phyloP scores from a whole-genome alignment of 192 early-diverging fungal species.

The Gaertneriomyces sp. region DNA sequence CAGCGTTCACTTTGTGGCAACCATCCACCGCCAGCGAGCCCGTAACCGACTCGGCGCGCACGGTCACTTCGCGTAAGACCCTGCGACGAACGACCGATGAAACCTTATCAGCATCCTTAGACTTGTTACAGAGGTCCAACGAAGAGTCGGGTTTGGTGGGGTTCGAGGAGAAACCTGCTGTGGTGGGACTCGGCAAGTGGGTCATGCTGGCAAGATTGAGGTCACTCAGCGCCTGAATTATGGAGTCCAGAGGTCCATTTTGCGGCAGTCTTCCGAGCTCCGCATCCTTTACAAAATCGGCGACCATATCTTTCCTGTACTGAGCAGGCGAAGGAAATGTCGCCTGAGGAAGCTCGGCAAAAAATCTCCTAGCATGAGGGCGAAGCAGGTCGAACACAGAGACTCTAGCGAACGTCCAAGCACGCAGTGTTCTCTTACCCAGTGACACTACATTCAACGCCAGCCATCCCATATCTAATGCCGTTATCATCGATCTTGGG shows the following conservation, averaged over 20 bases:
- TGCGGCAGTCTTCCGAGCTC: not conserved
- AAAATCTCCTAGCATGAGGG: not conserved
- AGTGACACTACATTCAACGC: conserved; percentile 6
- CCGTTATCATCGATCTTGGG: conserved; percentile 3
- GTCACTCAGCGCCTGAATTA: not conserved
- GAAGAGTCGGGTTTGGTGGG: no score
- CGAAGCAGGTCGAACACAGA: not conserved
- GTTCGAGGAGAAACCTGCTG: no score
- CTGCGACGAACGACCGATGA: no score
- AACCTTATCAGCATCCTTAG: no score
- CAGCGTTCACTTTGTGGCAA: no score
- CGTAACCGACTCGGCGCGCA: no score
- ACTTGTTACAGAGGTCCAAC: no score
- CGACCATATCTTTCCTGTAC: not conserved
- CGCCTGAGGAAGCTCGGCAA: conserved; percentile 7
- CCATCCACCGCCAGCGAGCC: no score
- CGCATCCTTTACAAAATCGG: not conserved
- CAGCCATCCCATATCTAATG: conserved; percentile 2
- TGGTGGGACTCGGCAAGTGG: no score
- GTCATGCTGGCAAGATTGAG: not conserved
- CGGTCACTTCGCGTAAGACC: no score
- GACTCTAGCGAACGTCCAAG: no score
- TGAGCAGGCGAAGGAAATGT: not conserved
- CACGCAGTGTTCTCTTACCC: not conserved
- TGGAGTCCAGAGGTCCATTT: not conserved